Conservation (phyloP, 805 yeast genomes). For the Wickerhamomyces xylosicus region DNA sequence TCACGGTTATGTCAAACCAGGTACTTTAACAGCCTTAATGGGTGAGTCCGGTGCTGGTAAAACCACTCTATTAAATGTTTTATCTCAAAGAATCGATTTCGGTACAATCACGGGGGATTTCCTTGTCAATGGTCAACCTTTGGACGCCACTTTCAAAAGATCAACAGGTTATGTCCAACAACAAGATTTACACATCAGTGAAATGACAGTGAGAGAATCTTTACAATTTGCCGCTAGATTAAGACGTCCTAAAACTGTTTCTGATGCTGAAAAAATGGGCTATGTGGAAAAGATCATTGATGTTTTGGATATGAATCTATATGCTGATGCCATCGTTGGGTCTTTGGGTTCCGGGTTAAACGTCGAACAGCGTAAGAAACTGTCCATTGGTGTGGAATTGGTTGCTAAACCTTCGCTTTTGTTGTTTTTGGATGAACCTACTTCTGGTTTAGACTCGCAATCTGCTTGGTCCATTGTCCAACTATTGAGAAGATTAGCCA, state of each 20-base stretch:
- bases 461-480: conserved; percentile 61
- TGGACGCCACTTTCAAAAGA: conserved; percentile 25
- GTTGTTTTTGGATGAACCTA: conserved; percentile 75
- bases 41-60: conserved; percentile 82
- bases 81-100: conserved; percentile 39
- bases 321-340: conserved; percentile 34
- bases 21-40: conserved; percentile 55
- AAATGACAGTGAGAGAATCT: conserved; percentile 72
- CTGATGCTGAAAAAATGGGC: conserved; percentile 29
- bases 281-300: conserved; percentile 60
- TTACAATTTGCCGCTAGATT: conserved; percentile 60
- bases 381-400: conserved; percentile 73
- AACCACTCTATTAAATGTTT: conserved; percentile 51
- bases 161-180: conserved; percentile 70
- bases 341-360: conserved; percentile 55
- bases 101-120: conserved; percentile 30
- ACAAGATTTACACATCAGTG: conserved; percentile 63
- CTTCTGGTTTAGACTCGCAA: conserved; percentile 78
- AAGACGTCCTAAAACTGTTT: conserved; percentile 39
- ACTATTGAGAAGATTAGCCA: conserved; percentile 46
- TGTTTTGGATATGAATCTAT: conserved; percentile 28
- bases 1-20: conserved; percentile 64
- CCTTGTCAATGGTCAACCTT: conserved; percentile 28
- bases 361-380: conserved; percentile 77
- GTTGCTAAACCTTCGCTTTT: conserved; percentile 56